phyloP scores from a whole-genome alignment of 2,329 filamentous ascomycete genomes.

The Chaetomium sp. region DNA sequence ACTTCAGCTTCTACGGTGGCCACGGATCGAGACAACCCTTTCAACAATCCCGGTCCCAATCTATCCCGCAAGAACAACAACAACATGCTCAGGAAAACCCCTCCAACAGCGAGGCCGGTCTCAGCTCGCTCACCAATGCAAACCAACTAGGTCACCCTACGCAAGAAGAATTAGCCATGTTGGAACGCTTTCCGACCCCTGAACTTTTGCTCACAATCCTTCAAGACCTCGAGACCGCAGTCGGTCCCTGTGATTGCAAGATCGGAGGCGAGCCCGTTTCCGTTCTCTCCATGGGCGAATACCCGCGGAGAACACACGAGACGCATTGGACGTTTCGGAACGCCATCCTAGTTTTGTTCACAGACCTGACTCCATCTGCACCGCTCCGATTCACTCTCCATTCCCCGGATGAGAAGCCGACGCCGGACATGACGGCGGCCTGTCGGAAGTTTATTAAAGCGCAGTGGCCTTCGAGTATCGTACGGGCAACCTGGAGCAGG shows the following conservation, averaged over 20 bases:
- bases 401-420: background rate
- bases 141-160: background rate
- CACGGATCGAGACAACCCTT: too few species aligned
- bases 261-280: background rate
- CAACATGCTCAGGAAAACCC: background rate
- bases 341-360: background rate
- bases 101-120: too few species aligned
- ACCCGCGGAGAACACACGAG: background rate
- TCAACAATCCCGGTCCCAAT: background rate
- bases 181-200: background rate
- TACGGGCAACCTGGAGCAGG: background rate
- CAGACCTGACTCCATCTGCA: background rate
- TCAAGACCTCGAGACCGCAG: background rate
- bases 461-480: background rate
- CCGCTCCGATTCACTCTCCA: background rate
- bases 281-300: background rate
- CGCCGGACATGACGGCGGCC: background rate
- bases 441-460: background rate
- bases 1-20: background rate
- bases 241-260: background rate
- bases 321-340: constrained; percentile 1
- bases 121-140: background rate
- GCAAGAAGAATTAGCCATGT: background rate
- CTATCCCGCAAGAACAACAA: background rate
- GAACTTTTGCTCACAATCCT: background rate